These are phyloP conservation scores for Chaetoscypha palmicola DNA, from an alignment of 2,329 filamentous ascomycete species.

Conservation along the genomic window DNA sequence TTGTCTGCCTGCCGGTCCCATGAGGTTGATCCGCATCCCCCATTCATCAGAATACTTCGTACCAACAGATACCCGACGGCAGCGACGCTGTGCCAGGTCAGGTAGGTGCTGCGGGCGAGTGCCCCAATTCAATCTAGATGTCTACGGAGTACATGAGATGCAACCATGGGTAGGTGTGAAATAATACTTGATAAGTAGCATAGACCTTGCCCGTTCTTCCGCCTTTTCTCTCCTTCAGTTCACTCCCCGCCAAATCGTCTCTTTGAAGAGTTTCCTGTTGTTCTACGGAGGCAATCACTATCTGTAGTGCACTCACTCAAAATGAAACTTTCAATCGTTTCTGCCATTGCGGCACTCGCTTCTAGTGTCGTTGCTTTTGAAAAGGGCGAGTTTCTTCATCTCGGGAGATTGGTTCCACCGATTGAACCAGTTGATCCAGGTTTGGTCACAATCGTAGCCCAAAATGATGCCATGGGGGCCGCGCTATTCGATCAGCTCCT, in stretches of 20 bases:
- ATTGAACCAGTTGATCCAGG: constrained; percentile 18
- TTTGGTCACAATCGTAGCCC: constrained; percentile 5
- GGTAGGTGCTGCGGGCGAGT: neutral
- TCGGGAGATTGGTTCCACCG: constrained; percentile 22
- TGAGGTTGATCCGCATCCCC: neutral
- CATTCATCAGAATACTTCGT: too few species aligned
- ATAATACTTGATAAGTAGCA: constrained; percentile 6
- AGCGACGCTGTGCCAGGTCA: constrained; percentile 6
- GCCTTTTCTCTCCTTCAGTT: neutral
- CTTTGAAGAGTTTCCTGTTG: neutral
- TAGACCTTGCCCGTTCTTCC: neutral
- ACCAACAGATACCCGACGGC: neutral
- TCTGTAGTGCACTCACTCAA: constrained; percentile 5
- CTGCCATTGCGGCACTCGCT: constrained; percentile 17
- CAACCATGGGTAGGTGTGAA: constrained; percentile 4
- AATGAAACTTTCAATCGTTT: constrained; percentile 25
- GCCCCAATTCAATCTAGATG: too few species aligned
- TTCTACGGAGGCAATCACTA: neutral
- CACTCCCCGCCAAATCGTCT: neutral
- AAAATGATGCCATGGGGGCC: constrained; percentile 17
- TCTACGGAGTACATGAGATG: too few species aligned
- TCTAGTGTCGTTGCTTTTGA: constrained; percentile 12
- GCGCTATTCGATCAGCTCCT: constrained; percentile 41
- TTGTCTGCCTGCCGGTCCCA: neutral
- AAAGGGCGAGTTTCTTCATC: constrained; percentile 15